Percentiles rank a stretch among this genome's conserved stretches.
Evolutionary conservation across 163 green algal species (phyloP).

Genomic region (Scenedesmus sp.): DNA sequence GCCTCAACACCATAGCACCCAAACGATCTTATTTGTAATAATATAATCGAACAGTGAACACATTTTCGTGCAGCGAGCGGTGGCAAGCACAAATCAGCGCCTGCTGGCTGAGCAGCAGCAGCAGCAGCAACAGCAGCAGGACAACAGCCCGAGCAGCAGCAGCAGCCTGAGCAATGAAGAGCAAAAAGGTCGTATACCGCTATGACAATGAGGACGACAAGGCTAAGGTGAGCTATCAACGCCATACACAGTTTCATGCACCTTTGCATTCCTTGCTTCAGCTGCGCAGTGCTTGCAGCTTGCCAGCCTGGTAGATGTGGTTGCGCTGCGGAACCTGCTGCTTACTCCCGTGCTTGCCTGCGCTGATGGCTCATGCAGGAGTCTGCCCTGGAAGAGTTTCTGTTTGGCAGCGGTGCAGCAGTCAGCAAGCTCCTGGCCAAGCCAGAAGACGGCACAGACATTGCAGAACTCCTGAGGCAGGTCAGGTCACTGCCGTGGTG

Average conservation of each 20-base stretch:
- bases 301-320: neutral
- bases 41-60: no score
- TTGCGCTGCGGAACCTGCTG: neutral
- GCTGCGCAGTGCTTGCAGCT: neutral
- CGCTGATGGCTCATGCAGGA: conserved; percentile 23
- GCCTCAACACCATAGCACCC: neutral
- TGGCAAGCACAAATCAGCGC: neutral
- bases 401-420: conserved; percentile 54
- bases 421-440: conserved; percentile 29
- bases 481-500: neutral
- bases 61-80: neutral
- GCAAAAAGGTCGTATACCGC: conserved; percentile 22
- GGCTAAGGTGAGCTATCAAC: neutral
- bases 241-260: neutral
- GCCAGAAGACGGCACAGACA: conserved; percentile 17
- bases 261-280: neutral
- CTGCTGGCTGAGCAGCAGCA: neutral
- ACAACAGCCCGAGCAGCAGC: neutral
- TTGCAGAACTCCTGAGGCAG: conserved; percentile 38
- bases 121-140: conserved; percentile 6
- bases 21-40: neutral
- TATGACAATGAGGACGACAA: conserved; percentile 26
- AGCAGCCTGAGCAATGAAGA: conserved; percentile 3
- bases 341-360: neutral
- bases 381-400: conserved; percentile 58